Evolutionary conservation across 169 alveolate species (phyloP).

Genomic region (Cryptosporidium ryanae): DNA sequence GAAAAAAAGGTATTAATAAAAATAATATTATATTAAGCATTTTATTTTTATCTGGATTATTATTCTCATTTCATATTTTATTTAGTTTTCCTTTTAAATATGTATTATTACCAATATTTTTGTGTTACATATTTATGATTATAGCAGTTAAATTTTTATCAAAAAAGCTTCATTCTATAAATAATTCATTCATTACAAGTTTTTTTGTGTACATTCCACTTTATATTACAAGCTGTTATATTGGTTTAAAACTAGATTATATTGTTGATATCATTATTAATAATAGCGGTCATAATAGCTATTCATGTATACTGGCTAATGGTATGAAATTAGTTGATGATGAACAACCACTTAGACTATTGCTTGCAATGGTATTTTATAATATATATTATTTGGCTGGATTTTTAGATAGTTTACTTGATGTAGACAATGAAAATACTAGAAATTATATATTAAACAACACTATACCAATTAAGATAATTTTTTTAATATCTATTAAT

Average conservation of each 20-base stretch:
- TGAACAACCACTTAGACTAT: constrained; percentile 37
- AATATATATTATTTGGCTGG: constrained; percentile 54
- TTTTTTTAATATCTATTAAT: constrained; percentile 25
- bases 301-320: neutral
- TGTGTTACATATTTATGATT: constrained; percentile 10
- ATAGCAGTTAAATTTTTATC: neutral
- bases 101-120: constrained; percentile 13
- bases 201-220: constrained; percentile 40
- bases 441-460: constrained; percentile 20
- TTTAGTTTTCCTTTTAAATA: constrained; percentile 26
- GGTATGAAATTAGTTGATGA: constrained; percentile 30
- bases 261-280: constrained; percentile 1
- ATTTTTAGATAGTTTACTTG: constrained; percentile 26
- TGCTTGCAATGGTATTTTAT: constrained; percentile 44
- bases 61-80: constrained; percentile 7
- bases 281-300: neutral
- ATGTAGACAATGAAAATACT: constrained; percentile 22
- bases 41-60: constrained; percentile 4
- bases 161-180: neutral
- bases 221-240: constrained; percentile 21
- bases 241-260: constrained; percentile 36
- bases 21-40: constrained; percentile 2
- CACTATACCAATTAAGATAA: constrained; percentile 9
- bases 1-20: neutral
- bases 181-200: constrained; percentile 8